Conservation (phyloP, 768 basidiomycete genomes). For the Fomitopsis serialis region DNA sequence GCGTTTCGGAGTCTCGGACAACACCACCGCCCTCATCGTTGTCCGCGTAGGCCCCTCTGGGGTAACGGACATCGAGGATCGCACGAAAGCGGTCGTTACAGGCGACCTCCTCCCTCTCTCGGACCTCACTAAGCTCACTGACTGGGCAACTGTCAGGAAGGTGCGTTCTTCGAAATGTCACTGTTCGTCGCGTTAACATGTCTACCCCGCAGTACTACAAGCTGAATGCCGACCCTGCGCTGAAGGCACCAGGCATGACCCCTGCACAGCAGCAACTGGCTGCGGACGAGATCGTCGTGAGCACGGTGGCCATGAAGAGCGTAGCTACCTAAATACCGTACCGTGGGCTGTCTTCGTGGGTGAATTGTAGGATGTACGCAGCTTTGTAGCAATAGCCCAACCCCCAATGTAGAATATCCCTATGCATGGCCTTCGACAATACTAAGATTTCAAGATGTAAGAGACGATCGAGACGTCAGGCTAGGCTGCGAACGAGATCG, state of each 20-base stretch:
- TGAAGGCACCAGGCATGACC: conserved; percentile 31
- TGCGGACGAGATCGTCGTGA: conserved; percentile 68
- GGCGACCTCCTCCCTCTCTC: conserved; percentile 50
- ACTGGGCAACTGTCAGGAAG: conserved; percentile 74
- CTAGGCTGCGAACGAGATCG: too few relatives aligned
- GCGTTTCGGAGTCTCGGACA: conserved; percentile 77
- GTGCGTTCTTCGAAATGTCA: conserved; percentile 31
- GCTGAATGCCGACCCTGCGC: conserved; percentile 47
- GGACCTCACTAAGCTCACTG: conserved; percentile 43
- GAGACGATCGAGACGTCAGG: too few relatives aligned
- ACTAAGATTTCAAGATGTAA: too few relatives aligned
- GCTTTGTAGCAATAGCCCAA: too few relatives aligned
- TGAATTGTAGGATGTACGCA: too few relatives aligned
- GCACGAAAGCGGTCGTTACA: conserved; percentile 52
- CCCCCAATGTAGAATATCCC: too few relatives aligned
- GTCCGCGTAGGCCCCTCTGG: conserved; percentile 54
- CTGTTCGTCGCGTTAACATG: not conserved
- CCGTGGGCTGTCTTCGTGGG: too few relatives aligned
- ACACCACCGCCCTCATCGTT: conserved; percentile 60
- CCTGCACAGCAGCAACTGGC: conserved; percentile 30
- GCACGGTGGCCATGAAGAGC: conserved; percentile 77
- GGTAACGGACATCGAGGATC: conserved; percentile 36
- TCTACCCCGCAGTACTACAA: conserved; percentile 55
- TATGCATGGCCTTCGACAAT: too few relatives aligned
- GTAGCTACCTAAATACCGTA: conserved; percentile 41